Evolutionary conservation across 495 filamentous ascomycete species (phyloP).

Genomic region (Aspergillus carlsbadensis): DNA sequence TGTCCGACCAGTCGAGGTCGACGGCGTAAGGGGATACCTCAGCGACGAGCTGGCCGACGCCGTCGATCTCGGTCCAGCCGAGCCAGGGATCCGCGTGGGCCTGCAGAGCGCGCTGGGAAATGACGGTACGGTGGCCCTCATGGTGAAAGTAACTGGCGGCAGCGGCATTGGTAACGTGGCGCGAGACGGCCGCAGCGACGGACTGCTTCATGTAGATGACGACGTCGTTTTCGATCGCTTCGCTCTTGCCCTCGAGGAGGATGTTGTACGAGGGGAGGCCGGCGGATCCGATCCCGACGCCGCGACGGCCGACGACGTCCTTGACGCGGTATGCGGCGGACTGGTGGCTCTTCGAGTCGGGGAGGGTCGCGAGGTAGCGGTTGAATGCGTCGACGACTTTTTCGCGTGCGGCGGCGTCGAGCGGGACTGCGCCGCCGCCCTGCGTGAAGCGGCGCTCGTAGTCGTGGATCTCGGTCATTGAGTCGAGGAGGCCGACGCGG

Average conservation of each 20-base stretch:
- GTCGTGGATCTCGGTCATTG: constrained; percentile 17
- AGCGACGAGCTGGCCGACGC: constrained; percentile 18
- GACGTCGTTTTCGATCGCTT: constrained; percentile 21
- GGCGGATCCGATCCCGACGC: constrained; percentile 18
- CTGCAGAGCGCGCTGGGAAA: constrained; percentile 19
- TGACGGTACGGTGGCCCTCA: constrained; percentile 20
- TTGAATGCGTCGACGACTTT: constrained; percentile 11
- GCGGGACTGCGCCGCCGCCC: constrained; percentile 12
- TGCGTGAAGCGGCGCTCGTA: constrained; percentile 15
- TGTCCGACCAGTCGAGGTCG: constrained; percentile 19
- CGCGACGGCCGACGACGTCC: constrained; percentile 19
- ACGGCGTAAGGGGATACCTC: constrained; percentile 19
- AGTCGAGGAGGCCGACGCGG: constrained; percentile 7
- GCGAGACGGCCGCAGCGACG: constrained; percentile 10
- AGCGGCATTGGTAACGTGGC: constrained; percentile 12
- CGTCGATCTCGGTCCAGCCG: constrained; percentile 22
- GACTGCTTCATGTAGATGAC: constrained; percentile 23
- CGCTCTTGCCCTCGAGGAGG: constrained; percentile 17
- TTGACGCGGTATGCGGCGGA: constrained; percentile 8
- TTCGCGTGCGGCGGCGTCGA: constrained; percentile 9
- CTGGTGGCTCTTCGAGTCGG: background rate
- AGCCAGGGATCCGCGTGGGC: constrained; percentile 17
- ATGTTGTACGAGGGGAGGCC: constrained; percentile 20
- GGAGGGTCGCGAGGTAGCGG: constrained; percentile 14
- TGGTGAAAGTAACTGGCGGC: constrained; percentile 15